Percentiles rank a stretch among this genome's conserved stretches.
Evolutionary conservation across 768 basidiomycete species (phyloP).

Genomic region (Kwoniella pini): DNA sequence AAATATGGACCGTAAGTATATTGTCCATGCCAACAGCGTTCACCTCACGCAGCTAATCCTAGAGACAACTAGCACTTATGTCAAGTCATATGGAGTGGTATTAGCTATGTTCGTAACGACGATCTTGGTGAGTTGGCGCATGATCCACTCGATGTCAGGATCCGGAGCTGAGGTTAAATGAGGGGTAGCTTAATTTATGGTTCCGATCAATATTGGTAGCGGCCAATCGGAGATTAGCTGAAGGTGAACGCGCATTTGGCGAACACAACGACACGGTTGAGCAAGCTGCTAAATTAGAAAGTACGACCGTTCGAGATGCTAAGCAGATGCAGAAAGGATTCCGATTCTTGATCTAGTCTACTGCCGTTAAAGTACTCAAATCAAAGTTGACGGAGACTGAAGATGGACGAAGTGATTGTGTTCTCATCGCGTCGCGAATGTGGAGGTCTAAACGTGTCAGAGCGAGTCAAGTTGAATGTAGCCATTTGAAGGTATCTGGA

Average conservation of each 20-base stretch:
- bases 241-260: slow-evolving; percentile 31
- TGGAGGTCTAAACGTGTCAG: background rate
- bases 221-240: slow-evolving; percentile 27
- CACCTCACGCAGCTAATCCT: background rate
- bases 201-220: slow-evolving; percentile 33
- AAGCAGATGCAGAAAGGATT: slow-evolving; percentile 34
- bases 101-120: slow-evolving; percentile 33
- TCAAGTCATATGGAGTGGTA: slow-evolving; percentile 30
- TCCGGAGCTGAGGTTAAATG: background rate
- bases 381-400: no score
- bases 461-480: no score
- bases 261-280: slow-evolving; percentile 27
- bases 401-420: background rate
- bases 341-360: slow-evolving; percentile 22
- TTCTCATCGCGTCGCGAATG: background rate
- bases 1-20: slow-evolving; percentile 27
- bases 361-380: no score
- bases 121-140: slow-evolving; percentile 20
- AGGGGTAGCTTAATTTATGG: slow-evolving; percentile 30
- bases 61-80: slow-evolving; percentile 16
- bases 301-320: slow-evolving; percentile 32
- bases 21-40: no score
- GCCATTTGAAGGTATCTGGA: no score
- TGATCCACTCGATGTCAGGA: no score
- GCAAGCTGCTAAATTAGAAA: slow-evolving; percentile 26